Base-by-base conservation (phyloP, 352 stramenopile species). In the Phytophthora cajani region DNA sequence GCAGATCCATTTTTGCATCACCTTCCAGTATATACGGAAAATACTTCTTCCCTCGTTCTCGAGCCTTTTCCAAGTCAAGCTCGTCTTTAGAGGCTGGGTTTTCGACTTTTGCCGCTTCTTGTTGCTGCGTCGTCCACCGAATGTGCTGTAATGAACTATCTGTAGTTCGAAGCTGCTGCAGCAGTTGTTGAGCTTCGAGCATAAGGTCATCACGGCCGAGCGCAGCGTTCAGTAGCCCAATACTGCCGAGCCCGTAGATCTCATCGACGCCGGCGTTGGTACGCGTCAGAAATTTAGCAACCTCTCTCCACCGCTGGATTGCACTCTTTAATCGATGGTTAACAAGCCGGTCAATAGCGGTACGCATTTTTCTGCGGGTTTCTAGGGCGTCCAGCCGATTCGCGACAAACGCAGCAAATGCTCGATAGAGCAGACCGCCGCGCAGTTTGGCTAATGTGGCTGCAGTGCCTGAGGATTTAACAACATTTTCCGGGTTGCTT, bases 1-100 rank as follows among this genome's bases (percentile, higher is more conserved):
- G 66, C 30, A 93, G 42, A 54, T 85, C 72, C 77, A 90, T 81
- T 46, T 84, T 88, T 14, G 83, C 65, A 23, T 91, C 81, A 0
- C 80, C 85, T 74, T 95, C 78, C 6, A 90, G 38, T 50, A 90
- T 52, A 54, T 80, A 76, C 0, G 71, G 49, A n/a, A 75, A 78
- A 25, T 75, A 88, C 40, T 82, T 90, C 16, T 83, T 73, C 32
- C 75, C 69, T 52, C 56, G 62, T 21, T 67, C 14, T 51, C 54
- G 62, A 50, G 25, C 8, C 23, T 19, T 30, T 46, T 65, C 25
- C 23, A 50, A 42, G 9, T 68, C 68, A 40, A 56, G 1, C 1
- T 61, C 49, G 10, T n/a, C 32, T 10, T 75, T 44, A 8, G 33
- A 56, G 7, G 16, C 33, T 61, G 51, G 25, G 10, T 53, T 56